phyloP scores from a whole-genome alignment of 2,329 filamentous ascomycete genomes.

The Coleophoma eucalyptorum region DNA sequence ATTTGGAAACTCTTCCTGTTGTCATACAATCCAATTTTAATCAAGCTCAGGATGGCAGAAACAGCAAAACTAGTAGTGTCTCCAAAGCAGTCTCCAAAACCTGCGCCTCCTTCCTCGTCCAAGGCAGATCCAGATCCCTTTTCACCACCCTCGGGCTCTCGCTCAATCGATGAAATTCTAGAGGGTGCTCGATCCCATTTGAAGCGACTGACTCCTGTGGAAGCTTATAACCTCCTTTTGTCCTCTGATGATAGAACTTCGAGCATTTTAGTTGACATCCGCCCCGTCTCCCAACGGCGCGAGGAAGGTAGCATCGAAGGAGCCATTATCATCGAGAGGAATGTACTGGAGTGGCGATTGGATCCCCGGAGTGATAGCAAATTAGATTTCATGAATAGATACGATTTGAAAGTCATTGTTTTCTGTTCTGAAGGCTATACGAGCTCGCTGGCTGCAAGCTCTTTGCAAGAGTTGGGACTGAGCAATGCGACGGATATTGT shows the following conservation, averaged over 20 bases:
- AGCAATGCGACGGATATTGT: not conserved
- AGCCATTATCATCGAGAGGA: constrained; percentile 4
- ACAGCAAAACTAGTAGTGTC: too few species aligned
- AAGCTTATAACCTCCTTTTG: not conserved
- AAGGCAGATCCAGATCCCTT: not conserved
- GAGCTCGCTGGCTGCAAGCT: constrained; percentile 5
- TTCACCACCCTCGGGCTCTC: not conserved
- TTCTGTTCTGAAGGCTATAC: constrained; percentile 7
- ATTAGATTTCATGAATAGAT: not conserved
- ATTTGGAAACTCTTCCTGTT: too few species aligned
- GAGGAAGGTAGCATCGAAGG: constrained; percentile 2
- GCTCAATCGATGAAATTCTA: not conserved
- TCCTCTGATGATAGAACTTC: not conserved
- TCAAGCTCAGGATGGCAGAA: too few species aligned
- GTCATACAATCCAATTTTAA: too few species aligned
- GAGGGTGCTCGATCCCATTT: not conserved
- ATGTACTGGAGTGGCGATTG: constrained; percentile 7
- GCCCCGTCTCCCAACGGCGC: not conserved
- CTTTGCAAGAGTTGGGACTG: constrained; percentile 3
- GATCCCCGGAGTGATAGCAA: constrained; percentile 3
- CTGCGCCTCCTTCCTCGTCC: too few species aligned
- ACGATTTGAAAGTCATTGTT: constrained; percentile 3
- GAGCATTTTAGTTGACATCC: not conserved
- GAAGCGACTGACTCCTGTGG: not conserved
- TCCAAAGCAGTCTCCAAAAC: too few species aligned